Evolutionary conservation across 1,139 yeast genomes (phyloP).

Genomic region (Saccharomyces hybrid): DNA sequence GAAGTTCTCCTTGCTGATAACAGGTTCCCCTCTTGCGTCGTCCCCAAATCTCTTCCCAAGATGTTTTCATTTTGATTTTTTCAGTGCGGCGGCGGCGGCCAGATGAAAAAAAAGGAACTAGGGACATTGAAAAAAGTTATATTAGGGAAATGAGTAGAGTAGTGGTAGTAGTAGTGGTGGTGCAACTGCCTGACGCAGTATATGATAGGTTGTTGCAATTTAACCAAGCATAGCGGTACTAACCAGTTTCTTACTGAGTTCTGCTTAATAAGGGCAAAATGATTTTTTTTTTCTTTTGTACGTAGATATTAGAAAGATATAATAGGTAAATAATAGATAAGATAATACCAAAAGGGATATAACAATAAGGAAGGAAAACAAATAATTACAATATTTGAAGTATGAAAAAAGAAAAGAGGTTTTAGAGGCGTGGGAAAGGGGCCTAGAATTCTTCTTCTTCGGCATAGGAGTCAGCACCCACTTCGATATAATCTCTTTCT

Average conservation of each 20-base stretch:
- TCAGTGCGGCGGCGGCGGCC: background rate
- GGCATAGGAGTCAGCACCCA: slow-evolving; percentile 82
- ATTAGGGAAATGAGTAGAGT: no score
- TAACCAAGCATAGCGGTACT: no score
- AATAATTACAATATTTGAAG: background rate
- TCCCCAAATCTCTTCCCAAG: background rate
- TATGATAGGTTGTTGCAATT: no score
- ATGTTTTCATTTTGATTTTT: background rate
- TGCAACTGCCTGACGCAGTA: background rate
- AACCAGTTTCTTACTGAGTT: no score
- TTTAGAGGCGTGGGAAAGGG: background rate
- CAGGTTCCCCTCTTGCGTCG: background rate
- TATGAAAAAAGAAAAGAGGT: background rate
- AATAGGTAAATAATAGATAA: background rate
- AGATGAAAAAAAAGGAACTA: background rate
- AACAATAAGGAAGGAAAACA: background rate
- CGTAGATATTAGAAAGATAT: background rate
- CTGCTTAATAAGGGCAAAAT: background rate
- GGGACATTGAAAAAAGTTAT: background rate
- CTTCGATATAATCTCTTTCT: slow-evolving; percentile 96
- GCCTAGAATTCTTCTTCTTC: slow-evolving; percentile 42
- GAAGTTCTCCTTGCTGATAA: background rate
- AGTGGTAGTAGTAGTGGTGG: background rate
- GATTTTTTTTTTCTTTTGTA: background rate
- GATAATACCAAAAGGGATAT: background rate